phyloP scores from a whole-genome alignment of 768 basidiomycete species.

The Nidularia sp. region DNA sequence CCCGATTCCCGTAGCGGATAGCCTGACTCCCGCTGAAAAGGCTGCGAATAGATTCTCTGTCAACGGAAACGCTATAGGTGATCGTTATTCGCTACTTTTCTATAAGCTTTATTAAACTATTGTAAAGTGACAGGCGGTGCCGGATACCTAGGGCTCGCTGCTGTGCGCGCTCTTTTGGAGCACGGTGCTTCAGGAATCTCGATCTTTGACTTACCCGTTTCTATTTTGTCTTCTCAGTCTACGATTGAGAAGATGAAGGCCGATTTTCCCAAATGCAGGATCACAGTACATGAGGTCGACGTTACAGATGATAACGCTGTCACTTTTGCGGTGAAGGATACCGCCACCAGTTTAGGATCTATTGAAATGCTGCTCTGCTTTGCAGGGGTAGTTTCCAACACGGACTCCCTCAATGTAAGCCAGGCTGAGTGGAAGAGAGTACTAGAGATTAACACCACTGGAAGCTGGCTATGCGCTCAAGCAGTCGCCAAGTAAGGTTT shows the following conservation, averaged over 20 bases:
- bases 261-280: conserved; percentile 28
- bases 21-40: conserved; percentile 11
- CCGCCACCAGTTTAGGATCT: conserved; percentile 21
- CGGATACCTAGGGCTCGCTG: conserved; percentile 30
- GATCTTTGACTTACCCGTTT: conserved; percentile 21
- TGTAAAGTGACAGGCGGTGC: conserved; percentile 38
- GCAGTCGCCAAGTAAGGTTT: conserved; percentile 29
- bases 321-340: conserved; percentile 17
- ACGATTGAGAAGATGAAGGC: conserved; percentile 10
- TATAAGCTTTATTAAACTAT: conserved; percentile 1
- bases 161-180: conserved; percentile 35
- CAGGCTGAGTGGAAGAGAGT: conserved; percentile 30
- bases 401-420: conserved; percentile 24
- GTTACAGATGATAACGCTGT: conserved; percentile 27
- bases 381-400: conserved; percentile 33
- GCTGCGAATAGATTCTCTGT: conserved; percentile 31
- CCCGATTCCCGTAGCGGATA: conserved; percentile 1
- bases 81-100: background rate
- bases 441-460: conserved; percentile 38
- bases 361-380: conserved; percentile 37
- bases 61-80: conserved; percentile 36
- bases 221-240: conserved; percentile 15
- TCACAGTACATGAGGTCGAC: conserved; percentile 28
- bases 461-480: conserved; percentile 41
- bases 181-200: conserved; percentile 34